A percentile compares a stretch with the other conserved stretches of the same genome.
Evolutionary conservation across 257 asterid genomes (phyloP).

Genomic region (Fraxinus quadrangulata): DNA sequence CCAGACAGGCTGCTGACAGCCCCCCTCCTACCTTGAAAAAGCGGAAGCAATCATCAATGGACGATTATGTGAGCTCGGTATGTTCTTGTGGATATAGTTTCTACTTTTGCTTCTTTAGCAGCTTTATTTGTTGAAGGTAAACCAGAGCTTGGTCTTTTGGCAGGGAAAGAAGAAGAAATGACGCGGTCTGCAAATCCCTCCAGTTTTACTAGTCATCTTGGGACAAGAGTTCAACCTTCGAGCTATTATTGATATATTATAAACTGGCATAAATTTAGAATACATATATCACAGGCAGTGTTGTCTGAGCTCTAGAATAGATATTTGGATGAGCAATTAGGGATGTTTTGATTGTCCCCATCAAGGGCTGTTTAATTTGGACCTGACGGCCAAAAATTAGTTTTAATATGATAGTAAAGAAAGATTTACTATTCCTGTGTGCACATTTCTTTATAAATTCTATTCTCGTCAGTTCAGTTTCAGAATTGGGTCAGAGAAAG

Average conservation of each 20-base stretch:
- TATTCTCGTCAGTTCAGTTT: background rate
- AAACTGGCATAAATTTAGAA: background rate
- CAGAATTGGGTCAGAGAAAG: background rate
- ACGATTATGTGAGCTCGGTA: conserved; percentile 77
- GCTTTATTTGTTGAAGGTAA: background rate
- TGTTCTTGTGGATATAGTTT: conserved; percentile 12
- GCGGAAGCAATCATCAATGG: conserved; percentile 75
- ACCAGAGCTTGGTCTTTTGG: background rate
- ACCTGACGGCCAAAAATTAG: background rate
- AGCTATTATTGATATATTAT: background rate
- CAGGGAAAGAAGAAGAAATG: conserved; percentile 76
- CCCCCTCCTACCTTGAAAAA: conserved; percentile 69
- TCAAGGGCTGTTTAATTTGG: background rate
- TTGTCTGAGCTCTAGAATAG: background rate
- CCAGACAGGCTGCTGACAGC: conserved; percentile 79
- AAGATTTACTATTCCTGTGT: background rate
- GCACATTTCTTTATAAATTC: background rate
- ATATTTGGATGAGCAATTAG: background rate
- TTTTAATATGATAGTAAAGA: background rate
- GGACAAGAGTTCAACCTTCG: background rate
- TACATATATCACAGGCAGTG: background rate
- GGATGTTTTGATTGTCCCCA: background rate
- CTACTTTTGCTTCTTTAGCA: background rate
- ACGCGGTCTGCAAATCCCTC: conserved; percentile 25
- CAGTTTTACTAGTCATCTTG: background rate